phyloP scores from a whole-genome alignment of 2,329 filamentous ascomycete genomes.

The Tolypocladium ovalisporum region DNA sequence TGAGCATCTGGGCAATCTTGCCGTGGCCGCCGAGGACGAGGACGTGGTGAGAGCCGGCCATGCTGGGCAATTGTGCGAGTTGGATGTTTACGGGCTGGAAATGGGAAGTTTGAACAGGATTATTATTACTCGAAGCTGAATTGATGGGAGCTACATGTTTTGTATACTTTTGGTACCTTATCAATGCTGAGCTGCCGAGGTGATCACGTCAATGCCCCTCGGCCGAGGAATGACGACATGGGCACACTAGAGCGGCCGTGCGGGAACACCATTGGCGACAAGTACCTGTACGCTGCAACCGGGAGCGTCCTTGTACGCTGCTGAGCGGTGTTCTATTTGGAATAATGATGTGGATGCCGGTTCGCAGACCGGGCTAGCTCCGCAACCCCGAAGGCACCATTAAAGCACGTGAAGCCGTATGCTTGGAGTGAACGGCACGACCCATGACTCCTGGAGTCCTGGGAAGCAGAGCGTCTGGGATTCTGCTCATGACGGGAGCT shows the following conservation, averaged over 20 bases:
- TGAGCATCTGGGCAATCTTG: constrained; percentile 64
- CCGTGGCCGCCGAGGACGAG: constrained; percentile 75
- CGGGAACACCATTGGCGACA: background rate
- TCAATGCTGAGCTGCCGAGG: background rate
- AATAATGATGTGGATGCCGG: background rate
- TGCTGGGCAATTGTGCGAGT: constrained; percentile 6
- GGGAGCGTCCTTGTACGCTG: background rate
- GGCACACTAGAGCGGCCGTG: background rate
- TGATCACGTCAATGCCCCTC: background rate
- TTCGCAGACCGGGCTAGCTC: background rate
- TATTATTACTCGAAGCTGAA: no score
- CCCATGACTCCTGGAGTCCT: background rate
- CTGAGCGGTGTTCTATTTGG: no score
- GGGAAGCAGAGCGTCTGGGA: background rate
- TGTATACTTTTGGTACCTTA: background rate
- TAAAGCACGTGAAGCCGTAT: background rate
- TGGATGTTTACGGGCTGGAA: background rate
- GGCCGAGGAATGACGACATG: background rate
- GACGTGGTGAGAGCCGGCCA: constrained; percentile 35
- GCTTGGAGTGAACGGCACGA: background rate
- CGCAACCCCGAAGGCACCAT: background rate
- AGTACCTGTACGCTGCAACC: background rate
- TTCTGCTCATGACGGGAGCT: background rate
- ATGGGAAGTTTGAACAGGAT: background rate
- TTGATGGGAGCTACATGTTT: background rate